A percentile compares a stretch with the other conserved stretches of the same genome.
Conservation (phyloP, 2,329 filamentous ascomycete species). For the Penicillium sp. region DNA sequence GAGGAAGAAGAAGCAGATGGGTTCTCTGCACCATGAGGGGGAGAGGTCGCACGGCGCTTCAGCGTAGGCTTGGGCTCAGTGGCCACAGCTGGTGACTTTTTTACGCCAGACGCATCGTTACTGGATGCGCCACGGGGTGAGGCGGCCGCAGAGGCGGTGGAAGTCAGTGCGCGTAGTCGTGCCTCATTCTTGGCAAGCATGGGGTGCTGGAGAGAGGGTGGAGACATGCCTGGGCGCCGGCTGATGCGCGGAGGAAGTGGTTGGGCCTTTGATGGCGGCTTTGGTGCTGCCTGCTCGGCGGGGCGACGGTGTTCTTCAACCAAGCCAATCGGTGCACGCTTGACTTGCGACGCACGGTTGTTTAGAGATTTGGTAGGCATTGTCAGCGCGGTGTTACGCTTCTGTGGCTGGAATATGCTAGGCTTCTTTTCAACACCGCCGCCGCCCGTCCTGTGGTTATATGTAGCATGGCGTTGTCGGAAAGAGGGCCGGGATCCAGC, state of each 20-base stretch:
- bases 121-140: neutral
- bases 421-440: slow-evolving; percentile 30
- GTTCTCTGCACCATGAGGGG: neutral
- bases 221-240: neutral
- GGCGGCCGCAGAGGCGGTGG: neutral
- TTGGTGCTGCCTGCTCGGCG: slow-evolving; percentile 13
- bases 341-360: slow-evolving; percentile 32
- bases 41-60: slow-evolving; percentile 13
- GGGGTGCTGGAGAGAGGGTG: slow-evolving; percentile 1
- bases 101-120: neutral
- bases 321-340: slow-evolving; percentile 33
- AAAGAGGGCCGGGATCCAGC: slow-evolving; percentile 25
- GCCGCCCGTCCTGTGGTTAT: slow-evolving; percentile 29
- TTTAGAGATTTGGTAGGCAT: slow-evolving; percentile 37
- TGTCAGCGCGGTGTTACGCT: slow-evolving; percentile 30
- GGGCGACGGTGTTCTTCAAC: slow-evolving; percentile 36
- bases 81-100: neutral
- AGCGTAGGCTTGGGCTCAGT: neutral
- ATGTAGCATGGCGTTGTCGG: slow-evolving; percentile 26
- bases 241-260: slow-evolving; percentile 4
- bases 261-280: slow-evolving; percentile 4
- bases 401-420: slow-evolving; percentile 29
- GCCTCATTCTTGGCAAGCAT: slow-evolving; percentile 14
- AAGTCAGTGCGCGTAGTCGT: slow-evolving; percentile 20
- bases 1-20: neutral